phyloP scores from a whole-genome alignment of 495 filamentous ascomycete species.

The Zalerion maritima region DNA sequence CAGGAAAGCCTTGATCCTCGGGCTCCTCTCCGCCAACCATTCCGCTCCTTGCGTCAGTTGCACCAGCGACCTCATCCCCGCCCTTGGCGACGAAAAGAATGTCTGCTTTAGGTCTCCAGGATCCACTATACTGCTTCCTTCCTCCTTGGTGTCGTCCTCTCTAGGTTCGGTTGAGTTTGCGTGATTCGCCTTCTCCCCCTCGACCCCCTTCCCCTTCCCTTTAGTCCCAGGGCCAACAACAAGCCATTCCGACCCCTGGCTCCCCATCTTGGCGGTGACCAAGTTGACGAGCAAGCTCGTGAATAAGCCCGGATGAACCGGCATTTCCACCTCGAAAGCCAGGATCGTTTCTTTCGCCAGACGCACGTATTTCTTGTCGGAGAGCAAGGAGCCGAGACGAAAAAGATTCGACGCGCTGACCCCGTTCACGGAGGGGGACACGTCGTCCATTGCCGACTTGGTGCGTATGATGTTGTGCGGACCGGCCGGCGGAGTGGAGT shows the following conservation, averaged over 20 bases:
- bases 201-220: neutral
- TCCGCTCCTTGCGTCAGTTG: no score
- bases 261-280: constrained; percentile 48
- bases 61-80: no score
- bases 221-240: neutral
- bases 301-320: constrained; percentile 86
- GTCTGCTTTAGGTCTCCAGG: no score
- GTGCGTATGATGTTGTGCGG: constrained; percentile 70
- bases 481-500: constrained; percentile 53
- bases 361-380: constrained; percentile 45
- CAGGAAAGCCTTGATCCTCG: no score
- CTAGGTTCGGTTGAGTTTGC: no score
- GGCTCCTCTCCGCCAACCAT: no score
- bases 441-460: constrained; percentile 87
- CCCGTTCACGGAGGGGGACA: constrained; percentile 79
- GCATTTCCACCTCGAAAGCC: constrained; percentile 77
- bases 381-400: constrained; percentile 56
- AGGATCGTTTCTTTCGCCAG: constrained; percentile 59
- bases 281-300: constrained; percentile 62
- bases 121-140: no score
- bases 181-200: no score
- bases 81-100: no score
- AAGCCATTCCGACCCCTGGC: constrained; percentile 4
- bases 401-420: constrained; percentile 71
- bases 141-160: no score